Base-by-base conservation (phyloP, 441 rosid genomes). In the Mallotus japonicus region DNA sequence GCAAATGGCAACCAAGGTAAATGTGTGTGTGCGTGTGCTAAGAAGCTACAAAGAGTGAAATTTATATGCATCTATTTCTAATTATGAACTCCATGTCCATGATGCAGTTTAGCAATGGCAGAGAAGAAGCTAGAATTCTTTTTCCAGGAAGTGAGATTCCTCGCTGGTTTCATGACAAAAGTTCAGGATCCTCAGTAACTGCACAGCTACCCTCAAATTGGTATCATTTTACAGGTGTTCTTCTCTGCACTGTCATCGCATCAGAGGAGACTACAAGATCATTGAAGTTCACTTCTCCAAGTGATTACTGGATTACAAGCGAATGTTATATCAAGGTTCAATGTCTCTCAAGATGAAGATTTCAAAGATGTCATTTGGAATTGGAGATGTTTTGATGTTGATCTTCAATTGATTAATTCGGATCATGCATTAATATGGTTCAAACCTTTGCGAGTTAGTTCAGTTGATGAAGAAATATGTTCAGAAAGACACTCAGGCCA, bases 111-210 rank as follows among this genome's bases (percentile, higher is more conserved):
- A 24, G 34, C 1, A 15, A 20, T 49, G 63, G 7, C 6, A 44
- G 15, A 63, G 5, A 46, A 17, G 17, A 17, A 8, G 44, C 69
- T 10, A 8, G 46, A 17, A 34, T 70, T 65, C 60, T 59, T 37
- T 62, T 53, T 19, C 72, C 76, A 6, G 73, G 73, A 22, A 42
- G 64, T 72, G 72, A 72, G 66, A 67, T 76, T 53, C 79, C 76
- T 37, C 32, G 60, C 6, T 51, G 75, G 67, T 66, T 72, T 34
- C 5, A 2, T 19, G 14, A 72, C 40, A 67, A 7, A 61, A 66
- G 62, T n/a, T 7, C 11, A 11, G 68, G 68, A 34, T 50, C 75
- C 51, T 71, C 47, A 15, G 62, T 67, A 4, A 62, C 62, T 6
- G 49, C 67, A 32, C 40, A 40, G 37, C n/a, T 60, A 32, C 72